These are phyloP conservation scores for Sphagnum magellanicum DNA, from an alignment of 228 moss, liverwort and hornwort genomes.

Conservation along the genomic window DNA sequence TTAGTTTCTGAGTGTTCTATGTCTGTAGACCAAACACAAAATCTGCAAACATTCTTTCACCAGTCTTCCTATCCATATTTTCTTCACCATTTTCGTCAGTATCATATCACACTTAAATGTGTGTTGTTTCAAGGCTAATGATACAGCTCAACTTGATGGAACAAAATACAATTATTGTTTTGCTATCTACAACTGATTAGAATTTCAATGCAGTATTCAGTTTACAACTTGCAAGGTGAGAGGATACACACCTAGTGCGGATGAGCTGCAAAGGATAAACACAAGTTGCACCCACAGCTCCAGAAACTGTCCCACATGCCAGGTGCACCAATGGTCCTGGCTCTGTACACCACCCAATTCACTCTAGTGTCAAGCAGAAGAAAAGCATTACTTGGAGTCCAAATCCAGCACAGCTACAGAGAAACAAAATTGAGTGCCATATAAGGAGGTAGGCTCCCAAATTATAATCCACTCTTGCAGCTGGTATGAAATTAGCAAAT, in stretches of 20 bases:
- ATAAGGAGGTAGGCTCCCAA: too few relatives aligned
- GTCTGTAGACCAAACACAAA: neutral
- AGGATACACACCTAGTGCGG: slow-evolving; percentile 66
- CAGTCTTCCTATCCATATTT: too few relatives aligned
- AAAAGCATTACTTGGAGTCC: neutral
- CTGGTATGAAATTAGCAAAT: too few relatives aligned
- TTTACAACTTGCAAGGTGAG: neutral
- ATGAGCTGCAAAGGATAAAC: slow-evolving; percentile 95
- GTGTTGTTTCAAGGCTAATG: neutral
- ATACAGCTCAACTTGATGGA: neutral
- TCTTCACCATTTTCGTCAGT: too few relatives aligned
- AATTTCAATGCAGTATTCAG: neutral
- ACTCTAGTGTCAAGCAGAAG: neutral
- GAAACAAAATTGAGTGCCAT: neutral
- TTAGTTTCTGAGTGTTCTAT: neutral
- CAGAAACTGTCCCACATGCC: slow-evolving; percentile 88
- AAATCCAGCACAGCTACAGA: neutral
- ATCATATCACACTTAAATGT: neutral
- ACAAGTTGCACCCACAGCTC: slow-evolving; percentile 88
- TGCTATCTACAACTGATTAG: neutral
- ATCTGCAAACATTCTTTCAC: too few relatives aligned
- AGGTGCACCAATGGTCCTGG: slow-evolving; percentile 79
- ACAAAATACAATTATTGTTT: neutral
- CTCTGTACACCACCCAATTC: slow-evolving; percentile 32
- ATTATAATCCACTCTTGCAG: too few relatives aligned